Base-by-base conservation (phyloP, 163 green algal species). In the Chlorella variabilis region DNA sequence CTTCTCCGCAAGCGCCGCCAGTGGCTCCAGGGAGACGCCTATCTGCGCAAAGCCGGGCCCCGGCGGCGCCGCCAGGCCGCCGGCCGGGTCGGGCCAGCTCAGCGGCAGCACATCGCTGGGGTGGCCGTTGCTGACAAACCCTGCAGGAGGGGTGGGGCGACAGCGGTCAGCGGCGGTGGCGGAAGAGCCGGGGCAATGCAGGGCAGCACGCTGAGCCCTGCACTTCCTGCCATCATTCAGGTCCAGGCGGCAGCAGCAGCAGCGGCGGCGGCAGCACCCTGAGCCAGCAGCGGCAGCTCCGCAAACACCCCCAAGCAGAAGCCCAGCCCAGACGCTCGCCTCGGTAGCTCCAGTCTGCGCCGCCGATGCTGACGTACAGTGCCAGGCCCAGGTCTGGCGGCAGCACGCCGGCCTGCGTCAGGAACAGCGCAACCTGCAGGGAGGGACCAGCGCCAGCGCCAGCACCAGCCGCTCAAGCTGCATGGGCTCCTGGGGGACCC, bases 81-180 rank as follows among this genome's bases (percentile, higher is more conserved):
- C 59, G 33, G 68, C 45, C 56, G 68, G 48, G 13, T 88, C 86
- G 25, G 91, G 86, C 90, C 90, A 94, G 61, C 88, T 80, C 41
- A 97, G 81, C 5, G 93, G 94, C 88, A 98, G 89, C n/a, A 94
- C 90, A 38, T 95, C 94, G 6, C 87, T 94, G 4, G 94, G 93
- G 63, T 94, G 91, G 2, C 23, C 73, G 36, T 87, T 92, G 87
- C 90, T 89, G 29, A 95, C 88, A 78, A 89, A 97, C 8, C 71
- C 68, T 74, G 39, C 39, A 34, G 7, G 25, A 54, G n/a, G n/a
- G n/a, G n/a, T n/a, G n/a, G n/a, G n/a, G n/a, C n/a, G n/a, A n/a
- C n/a, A n/a, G n/a, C n/a, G n/a, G n/a, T n/a, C n/a, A n/a, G n/a
- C n/a, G n/a, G n/a, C n/a, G n/a, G n/a, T n/a, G n/a, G n/a, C 33